phyloP scores from a whole-genome alignment of 2,329 filamentous ascomycete genomes.

The Phymatotrichopsis omnivora region DNA sequence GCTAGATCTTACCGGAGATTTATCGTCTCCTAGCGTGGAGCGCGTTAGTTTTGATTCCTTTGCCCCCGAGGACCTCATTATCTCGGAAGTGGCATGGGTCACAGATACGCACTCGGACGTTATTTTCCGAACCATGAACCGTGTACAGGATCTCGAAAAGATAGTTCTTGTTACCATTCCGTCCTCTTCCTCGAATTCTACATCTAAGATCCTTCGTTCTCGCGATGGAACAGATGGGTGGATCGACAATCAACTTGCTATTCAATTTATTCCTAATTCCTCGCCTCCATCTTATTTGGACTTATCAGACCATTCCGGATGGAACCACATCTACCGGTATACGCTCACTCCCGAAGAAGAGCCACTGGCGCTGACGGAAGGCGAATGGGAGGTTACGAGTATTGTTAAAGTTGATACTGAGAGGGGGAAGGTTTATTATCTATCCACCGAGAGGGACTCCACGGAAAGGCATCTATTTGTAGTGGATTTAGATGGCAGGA shows the following conservation, averaged over 20 bases:
- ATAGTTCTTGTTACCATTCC: conserved; percentile 50
- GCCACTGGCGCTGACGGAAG: conserved; percentile 49
- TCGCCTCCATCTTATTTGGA: conserved; percentile 51
- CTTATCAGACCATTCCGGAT: conserved; percentile 54
- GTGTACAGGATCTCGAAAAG: conserved; percentile 56
- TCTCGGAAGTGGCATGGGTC: conserved; percentile 59
- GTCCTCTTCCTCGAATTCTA: conserved; percentile 35
- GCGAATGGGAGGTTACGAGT: conserved; percentile 54
- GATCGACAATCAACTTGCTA: conserved; percentile 47
- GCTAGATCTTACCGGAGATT: conserved; percentile 42
- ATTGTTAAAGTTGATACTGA: conserved; percentile 51
- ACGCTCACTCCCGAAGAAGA: conserved; percentile 45
- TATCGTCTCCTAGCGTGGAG: conserved; percentile 39
- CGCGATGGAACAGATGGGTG: conserved; percentile 42
- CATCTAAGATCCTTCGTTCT: conserved; percentile 41
- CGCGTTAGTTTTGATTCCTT: conserved; percentile 48
- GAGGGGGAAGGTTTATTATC: conserved; percentile 52
- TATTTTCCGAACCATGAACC: conserved; percentile 56
- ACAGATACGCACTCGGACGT: conserved; percentile 51
- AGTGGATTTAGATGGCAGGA: conserved; percentile 47
- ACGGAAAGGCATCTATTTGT: conserved; percentile 60
- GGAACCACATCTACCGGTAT: conserved; percentile 56
- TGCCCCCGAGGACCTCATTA: conserved; percentile 49
- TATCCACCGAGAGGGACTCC: conserved; percentile 54
- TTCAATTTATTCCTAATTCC: conserved; percentile 40